Conservation (phyloP, 176 grass and related monocot genomes). For the Triticum aestivum region DNA sequence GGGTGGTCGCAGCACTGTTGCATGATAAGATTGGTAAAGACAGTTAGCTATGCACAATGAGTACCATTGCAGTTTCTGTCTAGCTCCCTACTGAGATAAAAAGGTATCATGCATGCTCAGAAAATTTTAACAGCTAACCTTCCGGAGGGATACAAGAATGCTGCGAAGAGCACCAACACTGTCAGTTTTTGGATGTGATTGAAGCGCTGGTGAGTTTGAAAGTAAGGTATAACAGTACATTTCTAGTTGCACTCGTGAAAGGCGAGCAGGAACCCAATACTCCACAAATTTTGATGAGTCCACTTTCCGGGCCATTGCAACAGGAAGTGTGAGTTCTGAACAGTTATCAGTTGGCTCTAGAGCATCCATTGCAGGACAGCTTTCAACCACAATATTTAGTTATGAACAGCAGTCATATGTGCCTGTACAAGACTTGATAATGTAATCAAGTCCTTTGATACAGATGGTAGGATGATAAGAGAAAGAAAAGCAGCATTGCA, state of each 20-base stretch:
- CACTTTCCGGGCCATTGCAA: slow-evolving; percentile 63
- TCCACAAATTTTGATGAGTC: slow-evolving; percentile 75
- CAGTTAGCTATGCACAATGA: slow-evolving; percentile 13
- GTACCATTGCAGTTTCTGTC: slow-evolving; percentile 19
- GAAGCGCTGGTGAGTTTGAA: slow-evolving; percentile 65
- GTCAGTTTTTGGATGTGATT: slow-evolving; percentile 73
- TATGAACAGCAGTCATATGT: slow-evolving; percentile 16
- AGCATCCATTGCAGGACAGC: slow-evolving; percentile 7
- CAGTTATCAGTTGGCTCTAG: slow-evolving; percentile 19
- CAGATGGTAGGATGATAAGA: not conserved
- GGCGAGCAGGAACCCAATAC: slow-evolving; percentile 77
- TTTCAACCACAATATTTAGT: not conserved
- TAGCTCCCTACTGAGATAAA: slow-evolving; percentile 21
- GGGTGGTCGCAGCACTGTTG: slow-evolving; percentile 94
- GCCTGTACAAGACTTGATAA: slow-evolving; percentile 14
- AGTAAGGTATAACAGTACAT: slow-evolving; percentile 71
- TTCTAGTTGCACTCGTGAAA: slow-evolving; percentile 88
- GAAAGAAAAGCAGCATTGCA: not conserved
- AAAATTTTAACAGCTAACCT: slow-evolving; percentile 53
- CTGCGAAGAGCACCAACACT: slow-evolving; percentile 68
- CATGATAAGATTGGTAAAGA: slow-evolving; percentile 37
- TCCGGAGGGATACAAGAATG: slow-evolving; percentile 73
- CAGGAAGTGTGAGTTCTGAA: slow-evolving; percentile 39
- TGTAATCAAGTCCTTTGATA: not conserved
- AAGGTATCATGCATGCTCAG: slow-evolving; percentile 8